Base-by-base conservation (phyloP, 768 basidiomycete genomes). In the Rhizopogon sp. region DNA sequence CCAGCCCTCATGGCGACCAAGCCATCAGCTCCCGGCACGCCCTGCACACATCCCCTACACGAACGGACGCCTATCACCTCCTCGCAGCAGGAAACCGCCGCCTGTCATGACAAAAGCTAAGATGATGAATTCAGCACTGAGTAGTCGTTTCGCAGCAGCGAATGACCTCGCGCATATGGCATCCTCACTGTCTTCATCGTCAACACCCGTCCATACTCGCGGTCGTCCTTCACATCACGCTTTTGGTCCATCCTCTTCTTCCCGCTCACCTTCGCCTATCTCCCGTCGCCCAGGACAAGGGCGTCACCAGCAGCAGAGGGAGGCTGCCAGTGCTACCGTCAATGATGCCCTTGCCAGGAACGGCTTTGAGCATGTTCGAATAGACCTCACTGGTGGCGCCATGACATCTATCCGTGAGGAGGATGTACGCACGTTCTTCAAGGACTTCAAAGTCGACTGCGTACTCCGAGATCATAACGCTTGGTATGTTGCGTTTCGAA, bases 401-500 rank as follows among this genome's bases (percentile, higher is more conserved):
- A 72, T 79, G 47, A 77, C 74, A 49, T 74, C 74, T 14, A 79
- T 87, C 47, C 72, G 72, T 54, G 87, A 90, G 64, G 84, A 83
- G 37, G 84, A 88, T 57, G 82, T 94, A n/a, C 65, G 70, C 57
- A 72, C 68, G 54, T 88, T 88, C 62, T 86, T 93, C 64, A 76
- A 78, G 39, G 81, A 77, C 47, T 92, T 92, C 70, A 76, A 82
- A 58, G 79, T 88, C 17, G 83, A 91, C 46, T 78, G 82, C 78
- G 77, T 94, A 28, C 73, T 93, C 2, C 80, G 82, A 58, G 88
- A 89, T 66, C 78, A 80, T 50, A 70, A 72, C 2, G 88, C 85
- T 9, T 87, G 90, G 77, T 95, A 93, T 64, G 79, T 94, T 58
- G 88, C 92, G 3, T 98, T 97, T 66, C 64, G 73, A 17, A 80